Conservation (phyloP, 306 rosid genomes). For the Datisca glomerata region DNA sequence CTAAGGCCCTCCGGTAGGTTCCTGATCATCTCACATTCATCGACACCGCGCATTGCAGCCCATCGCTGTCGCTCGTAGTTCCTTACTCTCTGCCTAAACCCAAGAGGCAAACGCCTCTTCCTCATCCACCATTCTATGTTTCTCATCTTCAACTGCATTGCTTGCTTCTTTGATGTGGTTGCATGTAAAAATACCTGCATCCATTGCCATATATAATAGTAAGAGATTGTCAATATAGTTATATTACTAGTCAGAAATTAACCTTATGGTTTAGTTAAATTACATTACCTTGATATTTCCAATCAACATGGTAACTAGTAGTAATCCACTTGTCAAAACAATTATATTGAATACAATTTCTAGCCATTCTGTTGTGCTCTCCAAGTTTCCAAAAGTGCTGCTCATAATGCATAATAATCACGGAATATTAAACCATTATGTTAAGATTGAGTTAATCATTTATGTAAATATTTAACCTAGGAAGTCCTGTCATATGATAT, state of each 20-base stretch:
- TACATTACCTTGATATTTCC: slow-evolving; percentile 74
- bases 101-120: slow-evolving; percentile 62
- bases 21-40: slow-evolving; percentile 63
- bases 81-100: slow-evolving; percentile 66
- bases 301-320: slow-evolving; percentile 86
- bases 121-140: slow-evolving; percentile 97
- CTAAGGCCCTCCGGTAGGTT: slow-evolving; percentile 86
- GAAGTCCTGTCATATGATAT: too few species aligned
- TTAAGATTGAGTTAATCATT: too few species aligned
- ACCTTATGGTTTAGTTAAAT: too few species aligned
- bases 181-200: slow-evolving; percentile 81
- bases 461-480: too few species aligned
- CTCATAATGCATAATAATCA: slow-evolving; percentile 5
- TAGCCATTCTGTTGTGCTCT: slow-evolving; percentile 79
- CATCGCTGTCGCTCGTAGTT: slow-evolving; percentile 78
- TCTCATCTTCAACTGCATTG: slow-evolving; percentile 85
- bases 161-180: slow-evolving; percentile 85
- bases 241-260: too few species aligned
- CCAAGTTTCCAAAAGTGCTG: slow-evolving; percentile 89
- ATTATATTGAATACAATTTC: slow-evolving; percentile 88
- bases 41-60: slow-evolving; percentile 93
- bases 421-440: too few species aligned
- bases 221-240: background rate
- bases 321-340: slow-evolving; percentile 78
- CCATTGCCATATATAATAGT: background rate